Percentiles rank a stretch among this genome's conserved stretches.
Conservation (phyloP, 768 basidiomycete genomes). For the Tubosaeta sp. region DNA sequence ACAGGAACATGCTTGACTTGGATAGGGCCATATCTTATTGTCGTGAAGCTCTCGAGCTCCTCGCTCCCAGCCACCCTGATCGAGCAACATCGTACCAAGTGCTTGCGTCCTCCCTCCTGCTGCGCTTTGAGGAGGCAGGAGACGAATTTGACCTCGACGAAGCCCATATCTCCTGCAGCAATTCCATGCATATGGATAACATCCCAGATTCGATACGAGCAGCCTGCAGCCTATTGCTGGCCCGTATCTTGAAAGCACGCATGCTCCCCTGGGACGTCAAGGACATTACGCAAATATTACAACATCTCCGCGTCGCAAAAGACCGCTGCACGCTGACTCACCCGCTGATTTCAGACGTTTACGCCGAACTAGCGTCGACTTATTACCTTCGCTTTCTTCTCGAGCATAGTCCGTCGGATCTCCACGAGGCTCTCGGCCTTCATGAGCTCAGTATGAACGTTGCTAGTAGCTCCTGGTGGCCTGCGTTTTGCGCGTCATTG, state of each 20-base stretch:
- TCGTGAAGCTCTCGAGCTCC: slow-evolving; percentile 22
- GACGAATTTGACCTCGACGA: slow-evolving; percentile 27
- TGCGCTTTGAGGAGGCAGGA: slow-evolving; percentile 21
- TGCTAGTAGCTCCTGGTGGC: slow-evolving; percentile 10
- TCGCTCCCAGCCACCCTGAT: slow-evolving; percentile 12
- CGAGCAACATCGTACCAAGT: slow-evolving; percentile 8
- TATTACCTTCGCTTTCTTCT: slow-evolving; percentile 25
- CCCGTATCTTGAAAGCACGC: slow-evolving; percentile 21
- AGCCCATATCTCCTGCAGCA: slow-evolving; percentile 18
- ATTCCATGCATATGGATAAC: slow-evolving; percentile 1
- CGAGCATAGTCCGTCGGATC: slow-evolving; percentile 14
- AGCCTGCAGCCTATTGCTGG: slow-evolving; percentile 16
- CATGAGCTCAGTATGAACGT: slow-evolving; percentile 21
- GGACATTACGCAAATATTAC: slow-evolving; percentile 26
- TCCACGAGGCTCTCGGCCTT: slow-evolving; percentile 24
- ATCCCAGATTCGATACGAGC: slow-evolving; percentile 12
- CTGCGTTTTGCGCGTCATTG: slow-evolving; percentile 18
- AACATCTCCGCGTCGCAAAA: slow-evolving; percentile 23
- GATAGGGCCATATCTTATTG: slow-evolving; percentile 25
- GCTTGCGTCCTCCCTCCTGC: slow-evolving; percentile 21
- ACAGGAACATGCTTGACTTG: slow-evolving; percentile 19
- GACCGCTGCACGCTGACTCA: slow-evolving; percentile 17
- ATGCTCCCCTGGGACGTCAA: slow-evolving; percentile 20
- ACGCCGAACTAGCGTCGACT: slow-evolving; percentile 20
- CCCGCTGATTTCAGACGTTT: slow-evolving; percentile 18